Base-by-base conservation (phyloP, 495 filamentous ascomycete species). In the Collariella sp. region DNA sequence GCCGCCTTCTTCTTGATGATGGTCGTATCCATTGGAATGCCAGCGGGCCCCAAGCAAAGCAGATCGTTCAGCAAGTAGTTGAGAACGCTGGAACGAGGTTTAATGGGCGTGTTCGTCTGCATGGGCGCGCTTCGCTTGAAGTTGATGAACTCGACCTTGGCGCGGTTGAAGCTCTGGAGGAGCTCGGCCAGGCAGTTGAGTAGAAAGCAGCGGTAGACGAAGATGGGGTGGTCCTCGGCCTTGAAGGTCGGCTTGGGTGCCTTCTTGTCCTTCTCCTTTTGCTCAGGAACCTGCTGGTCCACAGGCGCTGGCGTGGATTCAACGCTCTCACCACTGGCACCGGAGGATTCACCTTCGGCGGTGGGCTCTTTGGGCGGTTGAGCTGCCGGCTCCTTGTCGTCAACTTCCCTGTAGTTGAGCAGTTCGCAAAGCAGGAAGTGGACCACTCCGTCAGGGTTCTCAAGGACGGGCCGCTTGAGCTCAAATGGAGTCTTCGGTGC, bases 121-220 rank as follows among this genome's bases (percentile, higher is more conserved):
- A 88, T 78, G 5, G 89, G 86, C 54, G 88, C 86, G 18, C 86
- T 84, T 55, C 93, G 83, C 47, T 91, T 96, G 74, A 96, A 97
- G 64, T 96, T 96, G 69, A 99, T 96, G 66, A 99, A 99, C 62
- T 99, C 94, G 19, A 97, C 78, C 75, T 99, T 99, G 36, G 89
- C 85, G 24, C 90, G 85, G 55, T 89, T 95, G 72, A 96, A 97
- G 62, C 84, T 91, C 38, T 85, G 84, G n/a, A 99, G 76, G 16
- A 99, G 79, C 66, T 99, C 93, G 0, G 90, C 86, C 31, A 99
- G 75, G 62, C 91, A 95, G 65, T 95, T 88, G 38, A 99, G 77
- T 51, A 99, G 76, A 74, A 97, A 96, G 73, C 89, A 95, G 19
- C 94, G 82, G 62, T 97, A 99, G 53, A 96, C 85, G 69, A 93